phyloP scores from a whole-genome alignment of 208 protist species.

The Wallacemonas collosoma region DNA sequence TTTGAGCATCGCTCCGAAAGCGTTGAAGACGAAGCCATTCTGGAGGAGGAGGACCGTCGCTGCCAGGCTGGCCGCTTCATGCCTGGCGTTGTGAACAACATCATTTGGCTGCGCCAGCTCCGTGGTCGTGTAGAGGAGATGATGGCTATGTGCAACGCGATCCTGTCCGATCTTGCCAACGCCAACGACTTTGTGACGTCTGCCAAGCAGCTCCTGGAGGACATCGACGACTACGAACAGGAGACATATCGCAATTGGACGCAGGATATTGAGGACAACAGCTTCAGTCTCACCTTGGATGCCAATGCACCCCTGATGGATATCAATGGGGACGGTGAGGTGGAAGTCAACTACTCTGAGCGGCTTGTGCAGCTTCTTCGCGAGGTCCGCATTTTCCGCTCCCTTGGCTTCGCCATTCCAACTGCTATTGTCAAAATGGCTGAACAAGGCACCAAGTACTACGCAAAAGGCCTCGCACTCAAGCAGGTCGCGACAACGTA shows the following conservation, averaged over 20 bases:
- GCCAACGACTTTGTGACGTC: slow-evolving; percentile 56
- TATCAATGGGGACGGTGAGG: slow-evolving; percentile 73
- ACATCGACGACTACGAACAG: slow-evolving; percentile 87
- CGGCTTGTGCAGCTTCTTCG: slow-evolving; percentile 88
- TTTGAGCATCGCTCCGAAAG: slow-evolving; percentile 85
- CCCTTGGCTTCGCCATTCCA: slow-evolving; percentile 80
- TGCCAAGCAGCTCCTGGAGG: slow-evolving; percentile 67
- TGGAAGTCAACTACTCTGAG: slow-evolving; percentile 91
- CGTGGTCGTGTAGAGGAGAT: slow-evolving; percentile 77
- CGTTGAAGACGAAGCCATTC: slow-evolving; percentile 65
- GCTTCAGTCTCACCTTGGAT: slow-evolving; percentile 71
- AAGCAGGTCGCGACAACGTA: slow-evolving; percentile 94
- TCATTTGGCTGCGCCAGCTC: slow-evolving; percentile 91
- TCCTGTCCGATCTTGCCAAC: slow-evolving; percentile 80
- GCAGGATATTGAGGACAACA: slow-evolving; percentile 73
- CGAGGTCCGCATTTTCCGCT: slow-evolving; percentile 85
- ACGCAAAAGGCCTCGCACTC: slow-evolving; percentile 82
- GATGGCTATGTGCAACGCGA: slow-evolving; percentile 69
- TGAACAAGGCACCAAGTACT: slow-evolving; percentile 83
- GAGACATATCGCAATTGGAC: slow-evolving; percentile 86
- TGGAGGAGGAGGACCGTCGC: slow-evolving; percentile 85
- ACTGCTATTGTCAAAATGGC: slow-evolving; percentile 56
- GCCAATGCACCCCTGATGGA: slow-evolving; percentile 85
- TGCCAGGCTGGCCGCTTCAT: slow-evolving; percentile 91
- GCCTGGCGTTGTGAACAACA: slow-evolving; percentile 91